Evolutionary conservation across 495 filamentous ascomycete species (phyloP), one percentile per base, ranked within the genome.

Genomic region (Aspergillus incahuasiensis): DNA sequence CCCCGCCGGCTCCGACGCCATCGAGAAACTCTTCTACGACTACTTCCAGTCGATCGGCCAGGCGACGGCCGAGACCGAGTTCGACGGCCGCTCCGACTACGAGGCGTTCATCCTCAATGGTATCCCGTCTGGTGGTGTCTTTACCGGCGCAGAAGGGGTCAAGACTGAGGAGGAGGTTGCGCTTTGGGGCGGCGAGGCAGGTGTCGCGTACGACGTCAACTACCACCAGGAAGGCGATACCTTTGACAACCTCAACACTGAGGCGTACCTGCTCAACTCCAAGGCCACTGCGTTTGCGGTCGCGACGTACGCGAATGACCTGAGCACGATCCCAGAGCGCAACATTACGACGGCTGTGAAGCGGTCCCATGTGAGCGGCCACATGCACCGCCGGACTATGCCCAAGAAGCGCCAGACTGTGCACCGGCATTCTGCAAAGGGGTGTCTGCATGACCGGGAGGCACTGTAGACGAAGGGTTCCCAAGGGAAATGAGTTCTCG

Each of bases 81-180:
- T 89, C 57, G 69, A 76, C 63, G 86, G 83, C 19, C 82, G 86
- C 32, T 84, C 79, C 47, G 87, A 90, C 68, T 89, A 90, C 63
- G 79, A 75, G 15, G 79, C 86, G 0, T 90, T 90, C 67, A 76
- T 86, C 32, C 78, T 82, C 24, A 75, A 68, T 15, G 82, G 83
- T 38, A 81, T 89, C 42, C 80, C 87, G 0, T 72, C 73, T 9
- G 86, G 86, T 40, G 87, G 86, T 5, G 64, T 88, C 20, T 86
- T 86, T 67, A 87, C 86, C 18, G 87, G 86, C 21, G 86, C 87
- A 9, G 87, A 89, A 62, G 78, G 68, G 6, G 43, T 80, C 63
- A 90, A 87, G 75, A 88, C 85, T 1, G 73, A 69, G 15, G 76
- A 71, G 35, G 75, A 89, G 66, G 83, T 69, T 0, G 63, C 58